Conservation (phyloP, 1,284 basidiomycete genomes). For the Ceratobasidium sp. region DNA sequence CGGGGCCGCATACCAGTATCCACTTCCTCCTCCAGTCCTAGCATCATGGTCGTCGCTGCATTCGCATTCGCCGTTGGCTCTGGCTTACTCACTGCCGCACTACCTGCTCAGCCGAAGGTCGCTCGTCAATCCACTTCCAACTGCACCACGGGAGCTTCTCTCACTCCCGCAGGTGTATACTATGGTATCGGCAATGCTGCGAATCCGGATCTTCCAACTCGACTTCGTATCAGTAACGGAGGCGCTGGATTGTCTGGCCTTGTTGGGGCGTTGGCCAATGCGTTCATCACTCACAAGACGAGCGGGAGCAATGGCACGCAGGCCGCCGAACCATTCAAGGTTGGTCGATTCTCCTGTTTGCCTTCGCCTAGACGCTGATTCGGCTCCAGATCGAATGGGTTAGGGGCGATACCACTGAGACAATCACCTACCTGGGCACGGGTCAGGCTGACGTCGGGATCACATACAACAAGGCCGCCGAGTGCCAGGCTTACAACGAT, state of each 20-base stretch:
- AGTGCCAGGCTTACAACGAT: slow-evolving; percentile 48
- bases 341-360: neutral
- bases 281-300: slow-evolving; percentile 54
- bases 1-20: too few relatives aligned
- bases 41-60: neutral
- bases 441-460: slow-evolving; percentile 56
- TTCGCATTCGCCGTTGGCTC: neutral
- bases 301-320: slow-evolving; percentile 39
- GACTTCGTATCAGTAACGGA: slow-evolving; percentile 56
- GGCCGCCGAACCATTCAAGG: neutral
- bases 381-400: slow-evolving; percentile 56
- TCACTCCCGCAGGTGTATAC: neutral
- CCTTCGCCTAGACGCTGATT: neutral
- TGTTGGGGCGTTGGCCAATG: slow-evolving; percentile 54
- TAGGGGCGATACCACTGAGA: slow-evolving; percentile 59
- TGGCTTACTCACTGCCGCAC: neutral
- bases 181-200: neutral
- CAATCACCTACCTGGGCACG: slow-evolving; percentile 51
- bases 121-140: neutral
- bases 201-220: slow-evolving; percentile 41
- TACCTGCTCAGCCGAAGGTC: neutral
- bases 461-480: slow-evolving; percentile 60
- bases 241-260: slow-evolving; percentile 59
- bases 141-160: neutral
- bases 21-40: neutral